phyloP scores from a whole-genome alignment of 192 early-diverging fungal species.

The Spizellomyces punctatus region DNA sequence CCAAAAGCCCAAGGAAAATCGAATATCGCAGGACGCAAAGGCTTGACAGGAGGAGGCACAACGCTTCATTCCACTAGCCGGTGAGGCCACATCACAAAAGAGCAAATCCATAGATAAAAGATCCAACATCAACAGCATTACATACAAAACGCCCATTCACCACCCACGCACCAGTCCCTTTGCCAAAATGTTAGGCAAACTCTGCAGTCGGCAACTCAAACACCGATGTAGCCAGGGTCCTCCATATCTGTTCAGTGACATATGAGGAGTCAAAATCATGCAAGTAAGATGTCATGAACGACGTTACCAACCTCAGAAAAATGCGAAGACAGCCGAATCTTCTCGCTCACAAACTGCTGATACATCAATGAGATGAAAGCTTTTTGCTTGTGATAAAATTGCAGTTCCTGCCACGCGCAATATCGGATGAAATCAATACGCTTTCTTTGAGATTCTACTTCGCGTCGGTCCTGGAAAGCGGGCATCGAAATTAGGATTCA shows the following conservation, averaged over 20 bases:
- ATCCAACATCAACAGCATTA: background rate
- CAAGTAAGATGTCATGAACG: background rate
- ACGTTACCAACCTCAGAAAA: constrained; percentile 38
- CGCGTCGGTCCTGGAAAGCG: constrained; percentile 47
- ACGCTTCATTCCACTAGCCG: no score
- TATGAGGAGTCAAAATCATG: constrained; percentile 1
- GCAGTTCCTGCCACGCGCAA: constrained; percentile 60
- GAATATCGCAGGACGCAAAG: no score
- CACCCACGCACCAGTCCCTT: background rate
- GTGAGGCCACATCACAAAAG: background rate
- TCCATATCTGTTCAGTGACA: constrained; percentile 16
- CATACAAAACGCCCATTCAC: background rate
- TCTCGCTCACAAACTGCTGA: constrained; percentile 61
- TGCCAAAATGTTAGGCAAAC: constrained; percentile 9
- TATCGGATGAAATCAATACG: constrained; percentile 53
- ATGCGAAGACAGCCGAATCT: constrained; percentile 55
- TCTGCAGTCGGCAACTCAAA: constrained; percentile 33
- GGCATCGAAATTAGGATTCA: background rate
- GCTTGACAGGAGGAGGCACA: no score
- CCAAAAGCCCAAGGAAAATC: no score
- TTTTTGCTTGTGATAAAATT: constrained; percentile 62
- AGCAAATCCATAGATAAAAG: constrained; percentile 1
- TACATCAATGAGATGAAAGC: constrained; percentile 58
- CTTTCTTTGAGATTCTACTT: constrained; percentile 51
- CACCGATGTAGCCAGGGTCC: constrained; percentile 14